A percentile compares a stretch with the other conserved stretches of the same genome.
Conservation (phyloP, 495 filamentous ascomycete species). For the Tuber melanosporum region DNA sequence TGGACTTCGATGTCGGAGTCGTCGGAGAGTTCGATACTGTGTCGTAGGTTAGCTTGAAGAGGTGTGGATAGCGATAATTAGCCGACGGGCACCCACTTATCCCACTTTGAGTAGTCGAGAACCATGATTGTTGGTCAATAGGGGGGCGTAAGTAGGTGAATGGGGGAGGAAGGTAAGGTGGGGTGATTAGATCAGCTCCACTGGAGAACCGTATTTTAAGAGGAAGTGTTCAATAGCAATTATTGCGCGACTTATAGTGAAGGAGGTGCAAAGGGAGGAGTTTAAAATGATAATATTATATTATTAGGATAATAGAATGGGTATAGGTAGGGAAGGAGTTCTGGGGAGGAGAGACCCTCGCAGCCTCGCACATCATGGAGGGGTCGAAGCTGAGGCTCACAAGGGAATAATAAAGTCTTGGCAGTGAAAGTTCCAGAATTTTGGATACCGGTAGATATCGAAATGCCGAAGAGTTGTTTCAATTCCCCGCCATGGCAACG, state of each 20-base stretch:
- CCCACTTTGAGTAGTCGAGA: slow-evolving; percentile 43
- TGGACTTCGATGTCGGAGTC: slow-evolving; percentile 98
- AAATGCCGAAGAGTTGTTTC: neutral
- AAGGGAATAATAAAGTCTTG: neutral
- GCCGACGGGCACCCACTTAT: slow-evolving; percentile 29
- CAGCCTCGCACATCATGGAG: neutral
- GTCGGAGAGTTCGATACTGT: slow-evolving; percentile 77
- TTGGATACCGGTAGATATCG: neutral
- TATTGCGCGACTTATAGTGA: neutral
- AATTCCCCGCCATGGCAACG: neutral
- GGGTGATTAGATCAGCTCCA: neutral
- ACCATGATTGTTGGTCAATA: slow-evolving; percentile 25
- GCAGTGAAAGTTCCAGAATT: slow-evolving; percentile 2
- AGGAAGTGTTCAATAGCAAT: neutral
- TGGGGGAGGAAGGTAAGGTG: neutral
- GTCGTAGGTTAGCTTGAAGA: slow-evolving; percentile 17
- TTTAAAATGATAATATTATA: neutral
- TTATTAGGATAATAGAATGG: neutral
- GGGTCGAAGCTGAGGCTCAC: neutral
- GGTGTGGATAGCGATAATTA: neutral
- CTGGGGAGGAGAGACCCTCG: neutral
- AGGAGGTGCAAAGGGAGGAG: neutral
- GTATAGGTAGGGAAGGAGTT: neutral
- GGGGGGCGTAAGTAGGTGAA: neutral
- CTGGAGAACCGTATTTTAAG: neutral